A percentile compares a stretch with the other conserved stretches of the same genome.
These are phyloP conservation scores for Scheffersomyces lignosus DNA, from an alignment of 805 yeast species.

Conservation along the genomic window DNA sequence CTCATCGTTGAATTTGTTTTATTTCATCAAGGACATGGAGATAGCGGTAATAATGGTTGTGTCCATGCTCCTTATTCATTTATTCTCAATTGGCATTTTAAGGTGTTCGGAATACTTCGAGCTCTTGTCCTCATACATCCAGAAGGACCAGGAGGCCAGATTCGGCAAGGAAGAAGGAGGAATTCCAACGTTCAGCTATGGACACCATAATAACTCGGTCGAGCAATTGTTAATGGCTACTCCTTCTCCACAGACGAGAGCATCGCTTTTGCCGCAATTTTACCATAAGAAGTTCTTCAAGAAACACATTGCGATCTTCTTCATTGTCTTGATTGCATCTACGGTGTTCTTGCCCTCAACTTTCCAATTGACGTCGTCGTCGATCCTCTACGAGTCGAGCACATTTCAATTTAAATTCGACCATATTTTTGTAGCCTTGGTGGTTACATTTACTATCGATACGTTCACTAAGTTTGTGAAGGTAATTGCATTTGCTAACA, in stretches of 20 bases:
- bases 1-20: constrained; percentile 7
- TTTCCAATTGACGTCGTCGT: constrained; percentile 21
- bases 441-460: constrained; percentile 13
- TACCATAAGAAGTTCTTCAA: constrained; percentile 1
- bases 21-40: constrained; percentile 11
- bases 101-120: constrained; percentile 16
- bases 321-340: background rate
- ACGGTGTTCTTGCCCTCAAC: constrained; percentile 10
- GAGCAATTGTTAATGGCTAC: background rate
- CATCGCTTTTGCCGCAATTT: background rate
- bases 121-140: constrained; percentile 11
- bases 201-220: too few relatives aligned
- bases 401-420: constrained; percentile 20
- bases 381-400: constrained; percentile 9
- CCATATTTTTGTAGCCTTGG: constrained; percentile 21
- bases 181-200: background rate
- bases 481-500: constrained; percentile 9
- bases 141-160: background rate
- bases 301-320: constrained; percentile 1
- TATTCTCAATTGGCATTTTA: constrained; percentile 11
- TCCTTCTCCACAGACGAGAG: background rate
- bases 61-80: constrained; percentile 11
- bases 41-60: constrained; percentile 8
- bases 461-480: constrained; percentile 9
- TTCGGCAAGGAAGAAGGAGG: background rate